Percentiles rank a stretch among this genome's conserved stretches.
These are phyloP conservation scores for Melocanna baccifera DNA, from an alignment of 176 grass and related monocot species.

Conservation along the genomic window DNA sequence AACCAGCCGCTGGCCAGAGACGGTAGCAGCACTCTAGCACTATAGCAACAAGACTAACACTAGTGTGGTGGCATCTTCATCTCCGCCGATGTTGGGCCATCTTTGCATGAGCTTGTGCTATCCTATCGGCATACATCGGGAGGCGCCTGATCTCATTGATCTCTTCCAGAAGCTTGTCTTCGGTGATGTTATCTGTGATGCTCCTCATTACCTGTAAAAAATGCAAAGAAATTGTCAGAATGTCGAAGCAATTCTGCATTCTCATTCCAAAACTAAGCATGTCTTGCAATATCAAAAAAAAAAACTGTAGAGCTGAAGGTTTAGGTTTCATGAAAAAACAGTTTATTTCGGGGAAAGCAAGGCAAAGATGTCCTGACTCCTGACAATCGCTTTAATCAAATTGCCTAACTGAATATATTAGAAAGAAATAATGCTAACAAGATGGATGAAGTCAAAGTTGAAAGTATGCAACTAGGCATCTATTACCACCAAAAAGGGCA, in stretches of 20 bases:
- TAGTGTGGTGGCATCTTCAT: conserved; percentile 11
- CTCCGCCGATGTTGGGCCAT: conserved; percentile 52
- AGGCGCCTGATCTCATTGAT: conserved; percentile 65
- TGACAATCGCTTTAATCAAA: background rate
- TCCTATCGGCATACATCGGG: conserved; percentile 82
- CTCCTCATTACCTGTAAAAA: conserved; percentile 77
- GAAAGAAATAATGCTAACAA: background rate
- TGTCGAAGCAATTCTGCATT: background rate
- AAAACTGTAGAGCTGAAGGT: background rate
- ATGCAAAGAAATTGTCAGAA: conserved; percentile 8
- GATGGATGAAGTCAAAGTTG: background rate
- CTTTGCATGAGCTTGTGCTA: conserved; percentile 49
- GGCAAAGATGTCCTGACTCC: background rate
- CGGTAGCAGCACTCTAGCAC: conserved; percentile 17
- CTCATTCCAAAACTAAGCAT: background rate
- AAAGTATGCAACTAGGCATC: background rate
- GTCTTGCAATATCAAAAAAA: background rate
- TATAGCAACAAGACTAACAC: conserved; percentile 31
- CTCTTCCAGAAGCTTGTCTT: conserved; percentile 76
- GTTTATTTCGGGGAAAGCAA: background rate
- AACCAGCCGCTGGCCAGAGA: conserved; percentile 20
- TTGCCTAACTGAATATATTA: background rate
- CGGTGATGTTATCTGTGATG: conserved; percentile 82
- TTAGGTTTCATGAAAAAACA: background rate
- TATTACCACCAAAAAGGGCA: background rate